Base-by-base conservation (phyloP, 768 basidiomycete genomes). In the Russula earlei region DNA sequence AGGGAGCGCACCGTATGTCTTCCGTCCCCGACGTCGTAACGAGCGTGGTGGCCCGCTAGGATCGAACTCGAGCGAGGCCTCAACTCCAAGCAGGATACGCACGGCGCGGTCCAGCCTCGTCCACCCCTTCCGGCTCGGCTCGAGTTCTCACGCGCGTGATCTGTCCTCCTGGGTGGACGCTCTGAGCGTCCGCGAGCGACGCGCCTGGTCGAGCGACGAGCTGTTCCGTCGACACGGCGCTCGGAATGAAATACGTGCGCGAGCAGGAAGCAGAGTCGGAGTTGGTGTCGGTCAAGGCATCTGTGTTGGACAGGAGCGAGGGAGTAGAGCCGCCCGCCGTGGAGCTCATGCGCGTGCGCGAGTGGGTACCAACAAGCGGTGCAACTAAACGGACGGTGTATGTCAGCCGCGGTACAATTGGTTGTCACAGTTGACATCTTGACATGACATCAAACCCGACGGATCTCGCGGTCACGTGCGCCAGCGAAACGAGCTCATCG, bases 21-120 rank as follows among this genome's bases (percentile, higher is more conserved):
- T 82, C n/a, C 4, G 85, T 84, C 5, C 84, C 85, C 0, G 83
- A 85, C 0, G 85, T 87, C 2, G 85, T 85, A 15, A 87, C 83
- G 19, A n/a, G 84, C 84, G 64, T 81, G 87, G 40, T 73, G 74
- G n/a, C 79, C 83, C 50, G 72, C 68, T 4, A 85, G 85, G 49
- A 88, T 74, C 6, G 82, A n/a, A 81, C 52, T 75, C 72, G 59
- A 88, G 83, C 73, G 87, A 74, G 56, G 68, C 71, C 64, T 74
- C 74, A 3, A 87, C 86, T 37, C 86, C 84, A 24, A 85, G 85
- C 1, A 88, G 75, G 62, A 87, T 86, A 50, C 75, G 76, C 37
- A 87, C 83, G n/a, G 77, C 74, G 59, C 81, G n/a, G n/a, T n/a
- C n/a, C n/a, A n/a, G n/a, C n/a, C n/a, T n/a, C 79, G 62, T 84